Evolutionary conservation across 352 stramenopile species (phyloP).

Genomic region (Globisporangium radiosum): DNA sequence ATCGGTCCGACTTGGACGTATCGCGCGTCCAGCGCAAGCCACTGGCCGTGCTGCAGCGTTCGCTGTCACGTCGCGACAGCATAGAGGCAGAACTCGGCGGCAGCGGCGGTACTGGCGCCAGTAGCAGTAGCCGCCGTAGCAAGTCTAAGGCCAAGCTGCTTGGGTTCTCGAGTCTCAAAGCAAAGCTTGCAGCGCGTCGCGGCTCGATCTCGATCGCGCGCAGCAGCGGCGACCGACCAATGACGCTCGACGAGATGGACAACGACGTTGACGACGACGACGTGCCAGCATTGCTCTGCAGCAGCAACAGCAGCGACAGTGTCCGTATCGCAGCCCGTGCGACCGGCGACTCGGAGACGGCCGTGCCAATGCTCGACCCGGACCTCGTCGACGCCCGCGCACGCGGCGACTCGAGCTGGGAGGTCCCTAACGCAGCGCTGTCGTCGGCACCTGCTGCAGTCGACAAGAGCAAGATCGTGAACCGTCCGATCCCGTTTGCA

Average conservation of each 20-base stretch:
- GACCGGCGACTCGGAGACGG: conserved; percentile 13
- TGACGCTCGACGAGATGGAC: conserved; percentile 12
- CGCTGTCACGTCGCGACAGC: conserved; percentile 6
- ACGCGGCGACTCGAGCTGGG: conserved; percentile 35
- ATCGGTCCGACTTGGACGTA: conserved; percentile 29
- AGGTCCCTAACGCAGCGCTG: conserved; percentile 9
- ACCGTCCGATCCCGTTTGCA: conserved; percentile 11
- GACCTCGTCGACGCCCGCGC: conserved; percentile 21
- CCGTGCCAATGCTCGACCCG: conserved; percentile 29
- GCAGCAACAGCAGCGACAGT: not conserved
- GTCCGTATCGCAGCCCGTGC: not conserved
- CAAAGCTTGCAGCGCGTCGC: conserved; percentile 5
- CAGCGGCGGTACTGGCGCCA: not conserved
- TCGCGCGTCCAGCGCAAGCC: conserved; percentile 9
- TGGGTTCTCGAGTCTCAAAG: conserved; percentile 12
- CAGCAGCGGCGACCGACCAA: conserved; percentile 5
- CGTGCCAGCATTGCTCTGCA: not conserved
- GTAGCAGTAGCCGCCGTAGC: too few relatives aligned
- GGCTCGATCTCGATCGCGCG: conserved; percentile 17
- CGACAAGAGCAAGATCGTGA: conserved; percentile 14
- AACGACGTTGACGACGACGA: conserved; percentile 1
- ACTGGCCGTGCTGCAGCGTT: conserved; percentile 9
- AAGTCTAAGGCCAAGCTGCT: conserved; percentile 10
- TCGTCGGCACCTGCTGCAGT: not conserved
- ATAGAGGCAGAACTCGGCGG: not conserved